phyloP scores from a whole-genome alignment of 2,329 filamentous ascomycete species.

The Penicillium sp. region DNA sequence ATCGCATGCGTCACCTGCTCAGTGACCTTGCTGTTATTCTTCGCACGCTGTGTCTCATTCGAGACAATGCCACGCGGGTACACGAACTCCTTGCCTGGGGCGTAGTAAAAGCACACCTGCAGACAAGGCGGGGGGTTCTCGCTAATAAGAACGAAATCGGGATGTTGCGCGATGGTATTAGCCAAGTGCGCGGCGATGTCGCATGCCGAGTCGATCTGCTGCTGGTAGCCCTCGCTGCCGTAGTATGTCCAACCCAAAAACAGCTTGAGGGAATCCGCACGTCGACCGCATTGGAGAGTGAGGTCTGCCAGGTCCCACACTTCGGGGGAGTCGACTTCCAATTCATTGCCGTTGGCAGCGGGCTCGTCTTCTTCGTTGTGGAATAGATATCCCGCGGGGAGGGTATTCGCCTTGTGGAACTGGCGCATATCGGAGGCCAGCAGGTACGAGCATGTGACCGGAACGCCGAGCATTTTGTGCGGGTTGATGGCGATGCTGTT shows the following conservation, averaged over 20 bases:
- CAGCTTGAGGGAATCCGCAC: constrained; percentile 82
- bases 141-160: constrained; percentile 70
- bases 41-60: constrained; percentile 39
- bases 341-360: constrained; percentile 26
- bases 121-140: constrained; percentile 79
- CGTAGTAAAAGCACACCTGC: constrained; percentile 93
- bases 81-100: constrained; percentile 56
- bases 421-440: constrained; percentile 71
- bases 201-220: constrained; percentile 71
- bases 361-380: constrained; percentile 55
- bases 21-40: constrained; percentile 57
- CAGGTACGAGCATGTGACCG: constrained; percentile 87
- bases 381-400: constrained; percentile 84
- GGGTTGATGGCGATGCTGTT: constrained; percentile 86
- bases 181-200: constrained; percentile 69
- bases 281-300: constrained; percentile 87
- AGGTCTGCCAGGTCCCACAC: constrained; percentile 89
- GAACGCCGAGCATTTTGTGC: constrained; percentile 95
- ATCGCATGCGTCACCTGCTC: constrained; percentile 55
- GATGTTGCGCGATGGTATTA: constrained; percentile 53
- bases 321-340: constrained; percentile 49
- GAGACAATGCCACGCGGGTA: constrained; percentile 33
- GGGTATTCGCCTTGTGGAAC: constrained; percentile 81
- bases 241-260: constrained; percentile 90
- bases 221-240: constrained; percentile 70